A percentile compares a stretch with the other conserved stretches of the same genome.
Evolutionary conservation across 2,329 filamentous ascomycete species (phyloP).

Genomic region (Plenodomus biglobosus): DNA sequence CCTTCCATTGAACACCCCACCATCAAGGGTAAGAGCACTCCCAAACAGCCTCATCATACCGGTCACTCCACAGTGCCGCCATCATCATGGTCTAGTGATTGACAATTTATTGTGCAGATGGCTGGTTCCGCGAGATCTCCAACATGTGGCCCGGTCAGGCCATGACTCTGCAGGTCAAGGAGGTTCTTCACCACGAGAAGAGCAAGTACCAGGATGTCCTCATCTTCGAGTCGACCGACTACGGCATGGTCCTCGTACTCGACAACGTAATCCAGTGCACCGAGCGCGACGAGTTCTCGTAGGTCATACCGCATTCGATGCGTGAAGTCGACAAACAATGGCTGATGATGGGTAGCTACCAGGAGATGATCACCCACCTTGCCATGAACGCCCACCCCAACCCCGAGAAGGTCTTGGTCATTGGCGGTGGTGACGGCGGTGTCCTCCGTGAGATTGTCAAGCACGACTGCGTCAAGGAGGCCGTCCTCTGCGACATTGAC

Average conservation of each 20-base stretch:
- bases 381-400: conserved; percentile 98
- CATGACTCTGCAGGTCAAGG: conserved; percentile 88
- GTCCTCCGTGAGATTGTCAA: conserved; percentile 98
- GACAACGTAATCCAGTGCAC: conserved; percentile 99
- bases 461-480: conserved; percentile 96
- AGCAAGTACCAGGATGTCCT: conserved; percentile 98
- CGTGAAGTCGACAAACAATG: neutral
- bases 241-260: conserved; percentile 92
- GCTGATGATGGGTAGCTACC: conserved; percentile 61
- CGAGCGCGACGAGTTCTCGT: conserved; percentile 96
- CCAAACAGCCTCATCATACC: neutral
- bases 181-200: conserved; percentile 98
- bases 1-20: conserved; percentile 70
- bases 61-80: neutral
- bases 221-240: conserved; percentile 97
- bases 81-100: neutral
- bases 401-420: conserved; percentile 97
- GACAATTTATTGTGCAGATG: conserved; percentile 65
- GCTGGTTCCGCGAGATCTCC: conserved; percentile 99
- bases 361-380: conserved; percentile 99
- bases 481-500: conserved; percentile 96
- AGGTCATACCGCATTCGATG: conserved; percentile 42
- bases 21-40: conserved; percentile 63
- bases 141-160: conserved; percentile 99
- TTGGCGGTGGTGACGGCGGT: conserved; percentile 95